Percentiles rank a stretch among this genome's conserved stretches.
These are phyloP conservation scores for Taiozyma onychis DNA, from an alignment of 1,139 yeast species.

Conservation along the genomic window DNA sequence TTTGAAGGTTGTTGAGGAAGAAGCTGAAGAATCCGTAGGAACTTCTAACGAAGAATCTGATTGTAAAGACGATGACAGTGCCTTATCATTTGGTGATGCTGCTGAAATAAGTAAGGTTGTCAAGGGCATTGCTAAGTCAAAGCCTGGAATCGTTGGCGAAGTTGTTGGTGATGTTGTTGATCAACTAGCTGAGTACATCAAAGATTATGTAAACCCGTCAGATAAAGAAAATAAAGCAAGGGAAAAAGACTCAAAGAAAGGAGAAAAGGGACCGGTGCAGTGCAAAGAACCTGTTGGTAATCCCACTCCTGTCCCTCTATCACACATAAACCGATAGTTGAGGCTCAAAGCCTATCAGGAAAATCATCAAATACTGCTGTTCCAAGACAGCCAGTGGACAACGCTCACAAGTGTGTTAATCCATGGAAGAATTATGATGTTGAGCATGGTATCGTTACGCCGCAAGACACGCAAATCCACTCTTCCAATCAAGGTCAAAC, in stretches of 20 bases:
- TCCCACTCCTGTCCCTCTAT: not conserved
- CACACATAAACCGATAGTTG: not conserved
- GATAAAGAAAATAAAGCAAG: not conserved
- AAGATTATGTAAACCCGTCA: not conserved
- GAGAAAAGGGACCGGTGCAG: not conserved
- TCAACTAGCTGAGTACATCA: constrained; percentile 6
- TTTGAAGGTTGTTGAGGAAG: not conserved
- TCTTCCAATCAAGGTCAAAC: not conserved
- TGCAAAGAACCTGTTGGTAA: not conserved
- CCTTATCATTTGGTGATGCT: not conserved
- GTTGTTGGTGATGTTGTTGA: constrained; percentile 5
- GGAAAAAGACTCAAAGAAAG: not conserved
- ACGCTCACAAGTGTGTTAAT: not conserved
- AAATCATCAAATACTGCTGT: not conserved
- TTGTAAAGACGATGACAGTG: not conserved
- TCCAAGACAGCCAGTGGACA: not conserved
- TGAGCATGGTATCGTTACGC: not conserved
- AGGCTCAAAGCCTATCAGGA: not conserved
- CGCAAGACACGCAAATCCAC: not conserved
- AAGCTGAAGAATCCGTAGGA: not conserved
- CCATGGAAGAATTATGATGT: not conserved
- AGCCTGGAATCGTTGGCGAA: not conserved
- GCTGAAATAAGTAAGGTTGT: not conserved
- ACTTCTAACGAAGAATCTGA: not conserved
- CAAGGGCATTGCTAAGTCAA: not conserved